phyloP scores from a whole-genome alignment of 2,329 filamentous ascomycete genomes.

The Ceratocystis diversiconidia region DNA sequence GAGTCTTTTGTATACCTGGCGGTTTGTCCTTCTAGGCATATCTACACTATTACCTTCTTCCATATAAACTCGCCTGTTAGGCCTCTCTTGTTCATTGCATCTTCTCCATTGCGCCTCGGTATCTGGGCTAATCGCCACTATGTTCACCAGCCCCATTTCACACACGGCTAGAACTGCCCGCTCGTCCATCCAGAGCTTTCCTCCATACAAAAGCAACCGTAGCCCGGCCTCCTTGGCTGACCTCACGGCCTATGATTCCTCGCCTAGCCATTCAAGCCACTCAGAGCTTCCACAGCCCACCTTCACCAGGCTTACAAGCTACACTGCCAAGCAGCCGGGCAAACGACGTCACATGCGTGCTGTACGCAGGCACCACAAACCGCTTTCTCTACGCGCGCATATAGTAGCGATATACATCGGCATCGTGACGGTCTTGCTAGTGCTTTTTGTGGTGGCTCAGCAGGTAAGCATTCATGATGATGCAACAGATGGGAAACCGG shows the following conservation, averaged over 20 bases:
- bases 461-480: slow-evolving; percentile 7
- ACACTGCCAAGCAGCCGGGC: not conserved
- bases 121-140: not conserved
- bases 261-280: not conserved
- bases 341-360: not conserved
- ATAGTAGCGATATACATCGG: not conserved
- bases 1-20: no score
- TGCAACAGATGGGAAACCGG: not conserved
- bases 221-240: not conserved
- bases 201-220: not conserved
- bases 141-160: not conserved
- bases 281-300: not conserved
- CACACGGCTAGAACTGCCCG: not conserved
- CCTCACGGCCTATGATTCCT: not conserved
- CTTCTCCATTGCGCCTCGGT: not conserved
- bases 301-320: not conserved
- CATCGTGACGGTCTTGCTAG: slow-evolving; percentile 4
- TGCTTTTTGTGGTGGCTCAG: slow-evolving; percentile 3
- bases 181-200: not conserved
- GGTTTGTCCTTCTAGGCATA: no score
- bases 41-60: no score
- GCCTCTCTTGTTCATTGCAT: not conserved
- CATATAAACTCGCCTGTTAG: not conserved
- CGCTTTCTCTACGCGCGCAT: not conserved
- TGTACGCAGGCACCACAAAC: slow-evolving; percentile 7